Base-by-base conservation (phyloP, 371 early-diverging fungal species). In the Quaeritorhiza haematococci region DNA sequence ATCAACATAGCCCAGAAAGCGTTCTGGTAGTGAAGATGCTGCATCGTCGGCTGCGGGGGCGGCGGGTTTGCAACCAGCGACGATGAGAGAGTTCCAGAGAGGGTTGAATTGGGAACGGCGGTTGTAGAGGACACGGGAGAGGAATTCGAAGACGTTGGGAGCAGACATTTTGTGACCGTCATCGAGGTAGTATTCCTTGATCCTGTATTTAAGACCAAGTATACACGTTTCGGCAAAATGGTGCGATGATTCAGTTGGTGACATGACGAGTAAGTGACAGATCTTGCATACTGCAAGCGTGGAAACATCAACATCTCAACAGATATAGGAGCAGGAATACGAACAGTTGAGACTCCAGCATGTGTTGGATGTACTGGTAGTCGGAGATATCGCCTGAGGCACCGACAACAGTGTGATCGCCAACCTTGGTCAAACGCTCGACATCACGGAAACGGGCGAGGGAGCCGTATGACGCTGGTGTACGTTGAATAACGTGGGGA, bases 341-440 rank as follows among this genome's bases (percentile, higher is more conserved):
- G 32, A 82, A 90, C 90, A 92, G 82, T 56, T 93, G 72, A 43
- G 83, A 74, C 33, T 92, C 89, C 60, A 99, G 71, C 53, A 88
- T 69, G 68, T 94, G 88, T 63, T 90, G 78, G 61, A 94, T 79
- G 66, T 90, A 85, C 80, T 96, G 94, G 64, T 87, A 90, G 69
- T 99, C 99, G 30, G 92, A 91, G 26, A 96, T 83, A 67, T 98
- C 97, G 32, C 99, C 99, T 24, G 92, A 87, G 34, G 89, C 90
- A 35, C 94, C 98, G 32, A 97, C 72, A 41, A 96, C 67, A 19
- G 98, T 96, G 58, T 64, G 67, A 43, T 90, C 82, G 35, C 93
- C 90, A 13, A 93, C 88, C 42, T 84, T 70, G 62, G 83, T 71
- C 61, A 99, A 71, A 56, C 98, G 84, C 66, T 90, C 83, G 50